Evolutionary conservation across 2,329 filamentous ascomycete genomes (phyloP).

Genomic region (Colletotrichum musae): DNA sequence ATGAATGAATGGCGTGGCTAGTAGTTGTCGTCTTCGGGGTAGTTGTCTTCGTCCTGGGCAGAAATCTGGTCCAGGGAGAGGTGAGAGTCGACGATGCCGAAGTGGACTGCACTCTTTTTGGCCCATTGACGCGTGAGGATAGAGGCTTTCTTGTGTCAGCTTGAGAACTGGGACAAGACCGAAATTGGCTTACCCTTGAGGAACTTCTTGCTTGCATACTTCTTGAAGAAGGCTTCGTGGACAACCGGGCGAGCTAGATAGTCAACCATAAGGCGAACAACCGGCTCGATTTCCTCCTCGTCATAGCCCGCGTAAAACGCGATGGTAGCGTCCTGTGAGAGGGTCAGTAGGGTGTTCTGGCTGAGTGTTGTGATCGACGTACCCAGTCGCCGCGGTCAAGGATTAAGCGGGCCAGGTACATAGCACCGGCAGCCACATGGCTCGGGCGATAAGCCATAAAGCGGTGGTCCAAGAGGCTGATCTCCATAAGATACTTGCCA

Average conservation of each 20-base stretch:
- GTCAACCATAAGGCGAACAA: constrained; percentile 95
- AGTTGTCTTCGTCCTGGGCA: constrained; percentile 42
- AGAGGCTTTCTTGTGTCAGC: constrained; percentile 73
- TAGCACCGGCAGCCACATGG: constrained; percentile 90
- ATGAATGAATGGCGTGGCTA: constrained; percentile 37
- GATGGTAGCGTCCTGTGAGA: constrained; percentile 81
- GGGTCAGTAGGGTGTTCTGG: constrained; percentile 44
- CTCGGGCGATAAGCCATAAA: constrained; percentile 93
- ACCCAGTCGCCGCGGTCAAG: constrained; percentile 94
- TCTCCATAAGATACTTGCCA: constrained; percentile 98
- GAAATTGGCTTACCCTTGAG: constrained; percentile 83
- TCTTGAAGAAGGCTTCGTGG: constrained; percentile 99
- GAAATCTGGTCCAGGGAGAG: constrained; percentile 66
- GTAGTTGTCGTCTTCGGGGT: constrained; percentile 50
- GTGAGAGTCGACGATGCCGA: constrained; percentile 67
- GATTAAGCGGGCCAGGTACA: constrained; percentile 94
- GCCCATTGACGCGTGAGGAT: constrained; percentile 94
- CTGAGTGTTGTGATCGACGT: constrained; percentile 54
- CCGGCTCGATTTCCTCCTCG: constrained; percentile 92
- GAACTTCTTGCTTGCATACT: constrained; percentile 99
- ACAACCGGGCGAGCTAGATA: constrained; percentile 92
- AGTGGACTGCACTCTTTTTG: constrained; percentile 79
- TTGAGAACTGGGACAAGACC: constrained; percentile 36
- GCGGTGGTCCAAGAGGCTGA: constrained; percentile 93
- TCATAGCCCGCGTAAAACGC: constrained; percentile 93